Evolutionary conservation across 139 green algal species (phyloP).

Genomic region (Chlorella sp.): DNA sequence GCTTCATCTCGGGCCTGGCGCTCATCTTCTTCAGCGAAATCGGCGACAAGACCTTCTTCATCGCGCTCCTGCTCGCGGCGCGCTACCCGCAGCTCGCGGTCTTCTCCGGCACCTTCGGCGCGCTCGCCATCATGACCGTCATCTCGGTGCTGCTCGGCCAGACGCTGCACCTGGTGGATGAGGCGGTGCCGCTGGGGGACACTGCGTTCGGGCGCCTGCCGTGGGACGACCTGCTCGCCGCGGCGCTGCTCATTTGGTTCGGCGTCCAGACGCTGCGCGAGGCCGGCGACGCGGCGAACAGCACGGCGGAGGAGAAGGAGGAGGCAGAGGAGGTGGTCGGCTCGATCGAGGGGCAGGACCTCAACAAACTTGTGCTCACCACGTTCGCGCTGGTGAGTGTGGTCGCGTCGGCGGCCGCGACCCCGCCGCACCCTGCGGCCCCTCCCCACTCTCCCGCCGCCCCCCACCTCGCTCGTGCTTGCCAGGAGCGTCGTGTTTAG

Average conservation of each 20-base stretch:
- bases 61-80: conserved; percentile 84
- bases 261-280: conserved; percentile 78
- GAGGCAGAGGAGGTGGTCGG: conserved; percentile 43
- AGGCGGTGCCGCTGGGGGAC: conserved; percentile 58
- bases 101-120: conserved; percentile 92
- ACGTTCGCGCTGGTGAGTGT: conserved; percentile 94
- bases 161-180: conserved; percentile 75
- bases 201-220: conserved; percentile 46
- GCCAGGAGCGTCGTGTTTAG: too few species aligned
- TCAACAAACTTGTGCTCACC: conserved; percentile 44
- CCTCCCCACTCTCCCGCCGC: too few species aligned
- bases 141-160: conserved; percentile 76
- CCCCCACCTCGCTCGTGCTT: too few species aligned
- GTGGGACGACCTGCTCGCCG: conserved; percentile 80
- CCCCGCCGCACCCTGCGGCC: too few species aligned
- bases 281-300: conserved; percentile 51
- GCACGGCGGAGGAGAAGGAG: conserved; percentile 67
- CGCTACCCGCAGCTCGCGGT: conserved; percentile 60
- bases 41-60: conserved; percentile 99
- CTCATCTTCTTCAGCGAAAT: conserved; percentile 97
- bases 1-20: conserved; percentile 81
- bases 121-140: conserved; percentile 95
- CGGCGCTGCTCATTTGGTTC: conserved; percentile 79
- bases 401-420: too few species aligned
- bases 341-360: conserved; percentile 12